phyloP scores from a whole-genome alignment of 495 filamentous ascomycete species.

The Articulospora tetracladia region DNA sequence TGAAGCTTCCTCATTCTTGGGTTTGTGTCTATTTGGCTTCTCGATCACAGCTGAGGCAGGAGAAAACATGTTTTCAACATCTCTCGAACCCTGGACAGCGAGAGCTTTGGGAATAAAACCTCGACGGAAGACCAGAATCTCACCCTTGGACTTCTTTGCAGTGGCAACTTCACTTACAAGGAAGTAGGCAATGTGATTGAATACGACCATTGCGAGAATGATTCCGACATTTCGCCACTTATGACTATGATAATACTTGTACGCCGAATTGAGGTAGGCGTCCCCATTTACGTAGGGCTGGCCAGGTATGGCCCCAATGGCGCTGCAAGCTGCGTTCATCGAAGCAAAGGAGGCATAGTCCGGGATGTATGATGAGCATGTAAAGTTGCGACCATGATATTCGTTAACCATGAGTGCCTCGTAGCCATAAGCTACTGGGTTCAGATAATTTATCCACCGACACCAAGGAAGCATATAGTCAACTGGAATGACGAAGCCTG shows the following conservation, averaged over 20 bases:
- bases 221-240: slow-evolving; percentile 67
- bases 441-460: slow-evolving; percentile 79
- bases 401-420: slow-evolving; percentile 87
- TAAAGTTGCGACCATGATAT: slow-evolving; percentile 62
- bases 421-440: slow-evolving; percentile 81
- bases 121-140: slow-evolving; percentile 78
- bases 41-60: neutral
- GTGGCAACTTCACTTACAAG: slow-evolving; percentile 67
- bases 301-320: slow-evolving; percentile 34
- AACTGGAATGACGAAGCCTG: slow-evolving; percentile 71
- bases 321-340: slow-evolving; percentile 26
- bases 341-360: neutral
- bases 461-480: slow-evolving; percentile 77
- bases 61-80: slow-evolving; percentile 33
- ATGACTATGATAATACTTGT: slow-evolving; percentile 51
- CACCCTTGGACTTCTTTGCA: slow-evolving; percentile 81
- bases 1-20: slow-evolving; percentile 22
- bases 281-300: slow-evolving; percentile 29
- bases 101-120: slow-evolving; percentile 39
- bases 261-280: slow-evolving; percentile 28
- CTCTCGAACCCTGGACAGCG: slow-evolving; percentile 27
- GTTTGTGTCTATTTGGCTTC: neutral
- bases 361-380: slow-evolving; percentile 58
- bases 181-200: slow-evolving; percentile 57
- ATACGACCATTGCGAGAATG: slow-evolving; percentile 59